Evolutionary conservation across 345 rosid genomes (phyloP).

Genomic region (Salix koriyanagi): DNA sequence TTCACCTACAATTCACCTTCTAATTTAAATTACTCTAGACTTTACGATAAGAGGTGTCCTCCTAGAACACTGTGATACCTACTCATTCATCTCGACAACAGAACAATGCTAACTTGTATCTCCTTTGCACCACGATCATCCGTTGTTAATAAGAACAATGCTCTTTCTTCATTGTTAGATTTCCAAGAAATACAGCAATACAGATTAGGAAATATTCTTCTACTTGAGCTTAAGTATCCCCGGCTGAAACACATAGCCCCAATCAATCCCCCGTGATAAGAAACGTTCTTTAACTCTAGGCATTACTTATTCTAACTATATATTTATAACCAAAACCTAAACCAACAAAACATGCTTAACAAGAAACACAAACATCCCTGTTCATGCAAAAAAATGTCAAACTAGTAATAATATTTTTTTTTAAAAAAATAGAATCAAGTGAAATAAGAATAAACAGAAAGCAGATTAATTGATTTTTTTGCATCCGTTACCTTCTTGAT

Average conservation of each 20-base stretch:
- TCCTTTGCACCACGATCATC: not conserved
- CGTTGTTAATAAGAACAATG: not conserved
- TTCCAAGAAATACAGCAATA: not conserved
- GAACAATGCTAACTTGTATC: not conserved
- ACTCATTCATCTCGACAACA: not conserved
- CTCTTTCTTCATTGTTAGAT: not conserved
- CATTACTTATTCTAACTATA: not conserved
- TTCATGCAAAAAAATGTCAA: not conserved
- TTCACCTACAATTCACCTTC: not conserved
- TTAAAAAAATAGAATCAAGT: not conserved
- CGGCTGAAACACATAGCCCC: not conserved
- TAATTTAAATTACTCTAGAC: not conserved
- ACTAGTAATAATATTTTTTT: not conserved
- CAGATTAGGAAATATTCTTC: not conserved
- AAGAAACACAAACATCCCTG: not conserved
- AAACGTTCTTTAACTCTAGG: not conserved
- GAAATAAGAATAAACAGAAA: not conserved
- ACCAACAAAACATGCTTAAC: not conserved
- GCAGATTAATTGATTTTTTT: not conserved
- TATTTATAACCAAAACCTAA: not conserved
- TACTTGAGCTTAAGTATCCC: not conserved
- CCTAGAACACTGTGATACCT: not conserved
- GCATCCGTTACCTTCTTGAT: conserved; percentile 60
- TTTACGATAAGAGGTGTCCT: not conserved
- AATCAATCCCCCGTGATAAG: not conserved